Evolutionary conservation across 305 asterid genomes (phyloP).

Genomic region (Lippia alba): DNA sequence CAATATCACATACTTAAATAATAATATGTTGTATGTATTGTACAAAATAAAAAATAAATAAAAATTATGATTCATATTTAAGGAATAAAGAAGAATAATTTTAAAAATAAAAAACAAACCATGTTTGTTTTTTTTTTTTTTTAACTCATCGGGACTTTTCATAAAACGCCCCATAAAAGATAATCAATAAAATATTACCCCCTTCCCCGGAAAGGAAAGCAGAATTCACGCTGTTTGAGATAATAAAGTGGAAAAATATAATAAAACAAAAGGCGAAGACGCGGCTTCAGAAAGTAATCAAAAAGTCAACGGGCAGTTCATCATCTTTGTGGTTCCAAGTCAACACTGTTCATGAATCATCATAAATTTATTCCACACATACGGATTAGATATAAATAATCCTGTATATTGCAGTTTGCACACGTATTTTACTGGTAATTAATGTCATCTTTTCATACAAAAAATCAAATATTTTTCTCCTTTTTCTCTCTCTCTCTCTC

Average conservation of each 20-base stretch:
- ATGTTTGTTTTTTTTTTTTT: too few species aligned
- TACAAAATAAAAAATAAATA: too few species aligned
- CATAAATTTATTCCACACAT: constrained; percentile 4
- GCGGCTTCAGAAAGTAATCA: constrained; percentile 22
- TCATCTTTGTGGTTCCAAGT: constrained; percentile 15
- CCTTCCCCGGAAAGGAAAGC: not conserved
- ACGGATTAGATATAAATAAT: not conserved
- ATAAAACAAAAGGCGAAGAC: not conserved
- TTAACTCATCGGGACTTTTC: too few species aligned
- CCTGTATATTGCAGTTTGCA: not conserved
- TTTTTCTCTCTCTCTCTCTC: not conserved
- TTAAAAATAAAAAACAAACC: too few species aligned
- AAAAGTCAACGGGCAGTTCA: constrained; percentile 37
- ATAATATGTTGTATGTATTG: too few species aligned
- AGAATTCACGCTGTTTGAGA: not conserved
- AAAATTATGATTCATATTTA: too few species aligned
- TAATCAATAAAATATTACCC: not conserved
- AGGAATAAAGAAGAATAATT: too few species aligned
- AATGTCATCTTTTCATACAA: not conserved
- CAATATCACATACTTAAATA: too few species aligned
- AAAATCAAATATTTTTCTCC: constrained; percentile 10
- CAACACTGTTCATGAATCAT: constrained; percentile 15
- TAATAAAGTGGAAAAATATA: not conserved
- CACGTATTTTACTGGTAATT: not conserved
- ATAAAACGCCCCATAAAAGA: too few species aligned